A percentile compares a stretch with the other conserved stretches of the same genome.
Conservation (phyloP, 352 stramenopile species). For the Globisporangium spinosum region DNA sequence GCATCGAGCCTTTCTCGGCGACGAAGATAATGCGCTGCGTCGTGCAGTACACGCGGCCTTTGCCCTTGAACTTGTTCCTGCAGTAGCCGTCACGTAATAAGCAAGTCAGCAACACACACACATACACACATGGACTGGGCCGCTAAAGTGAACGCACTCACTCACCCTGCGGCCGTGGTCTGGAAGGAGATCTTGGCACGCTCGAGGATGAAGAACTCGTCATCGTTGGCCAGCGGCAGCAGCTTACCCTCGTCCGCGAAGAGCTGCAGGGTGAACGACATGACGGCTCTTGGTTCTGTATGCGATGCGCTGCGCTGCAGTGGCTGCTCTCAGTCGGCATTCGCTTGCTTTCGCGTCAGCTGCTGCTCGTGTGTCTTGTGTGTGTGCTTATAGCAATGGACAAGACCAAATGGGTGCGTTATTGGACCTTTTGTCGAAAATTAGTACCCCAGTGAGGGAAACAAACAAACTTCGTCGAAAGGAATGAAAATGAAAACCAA, state of each 20-base stretch:
- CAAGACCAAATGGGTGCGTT: no score
- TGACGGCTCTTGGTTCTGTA: slow-evolving; percentile 10
- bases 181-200: slow-evolving; percentile 78
- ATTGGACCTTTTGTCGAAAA: no score
- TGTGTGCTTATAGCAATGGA: no score
- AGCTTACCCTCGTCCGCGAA: slow-evolving; percentile 73
- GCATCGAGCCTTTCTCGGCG: slow-evolving; percentile 58
- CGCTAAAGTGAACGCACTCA: slow-evolving; percentile 21
- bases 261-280: slow-evolving; percentile 72
- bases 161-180: slow-evolving; percentile 41
- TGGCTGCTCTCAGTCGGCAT: not conserved
- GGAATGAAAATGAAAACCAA: no score
- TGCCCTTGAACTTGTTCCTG: slow-evolving; percentile 64
- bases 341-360: not conserved
- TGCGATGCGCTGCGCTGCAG: no score
- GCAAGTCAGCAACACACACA: not conserved
- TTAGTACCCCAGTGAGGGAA: no score
- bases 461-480: no score
- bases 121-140: no score
- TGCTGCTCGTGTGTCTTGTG: not conserved
- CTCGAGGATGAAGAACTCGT: slow-evolving; percentile 84
- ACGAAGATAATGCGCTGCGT: slow-evolving; percentile 86
- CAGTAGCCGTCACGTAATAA: not conserved
- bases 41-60: slow-evolving; percentile 82
- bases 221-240: slow-evolving; percentile 71